Base-by-base conservation (phyloP, 164 flowering plant genomes). In the Taxillus chinensis region DNA sequence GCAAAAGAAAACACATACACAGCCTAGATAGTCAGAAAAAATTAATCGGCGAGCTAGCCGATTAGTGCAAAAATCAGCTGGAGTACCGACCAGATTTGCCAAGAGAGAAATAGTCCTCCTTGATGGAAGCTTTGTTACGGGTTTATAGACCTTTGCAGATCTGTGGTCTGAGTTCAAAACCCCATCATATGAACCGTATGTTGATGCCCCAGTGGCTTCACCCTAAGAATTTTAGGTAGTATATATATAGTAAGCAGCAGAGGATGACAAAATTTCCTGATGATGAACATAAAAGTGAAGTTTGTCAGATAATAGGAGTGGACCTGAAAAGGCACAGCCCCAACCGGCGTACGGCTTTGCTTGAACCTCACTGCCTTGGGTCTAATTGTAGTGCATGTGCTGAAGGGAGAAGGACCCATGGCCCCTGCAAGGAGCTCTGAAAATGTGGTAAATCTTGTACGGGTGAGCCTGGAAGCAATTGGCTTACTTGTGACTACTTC, bases 291-390 rank as follows among this genome's bases (percentile, higher is more conserved):
- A 27, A 56, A 63, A 12, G 46, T 68, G 54, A 51, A 37, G 55
- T 42, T 39, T 8, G 10, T 16, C 12, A 2, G 27, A 27, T 27
- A 27, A 27, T 27, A 27, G 0, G 59, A 66, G 62, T 69, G 38
- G 14, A 71, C 27, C 27, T 27, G 27, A 27, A 27, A 27, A 27
- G 27, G 27, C 0, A 27, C 27, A 27, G 27, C 27, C 27, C 27
- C 27, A 27, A 64, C 62, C 3, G 77, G 64, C 59, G 75, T 61
- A 60, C 50, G 79, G 15, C 57, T 39, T 8, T 95, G 82, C 70
- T 79, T 85, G 64, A 85, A 68, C 76, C 95, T 82, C 71, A 84
- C 82, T 11, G 92, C 87, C 74, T 83, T 90, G 56, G 99, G 99
- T 71, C 85, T 86, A 70, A 90, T 87, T 42, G 95, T 83, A 54